These are phyloP conservation scores for Ramaria sp. DNA, from an alignment of 768 basidiomycete species.

Conservation along the genomic window DNA sequence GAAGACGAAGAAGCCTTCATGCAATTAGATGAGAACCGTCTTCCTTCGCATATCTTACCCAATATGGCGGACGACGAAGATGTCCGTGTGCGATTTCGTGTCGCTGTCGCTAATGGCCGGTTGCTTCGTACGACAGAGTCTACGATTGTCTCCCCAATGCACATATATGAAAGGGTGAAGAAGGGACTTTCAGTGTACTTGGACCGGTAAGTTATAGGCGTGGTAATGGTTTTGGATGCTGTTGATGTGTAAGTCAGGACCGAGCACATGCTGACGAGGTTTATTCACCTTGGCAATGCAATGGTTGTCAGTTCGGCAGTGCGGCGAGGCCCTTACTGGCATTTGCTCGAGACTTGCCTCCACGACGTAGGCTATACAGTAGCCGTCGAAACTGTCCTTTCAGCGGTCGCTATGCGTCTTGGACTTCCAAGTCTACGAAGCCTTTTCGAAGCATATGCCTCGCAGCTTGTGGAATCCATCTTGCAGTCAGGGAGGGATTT, in stretches of 20 bases:
- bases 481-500: slow-evolving; percentile 38
- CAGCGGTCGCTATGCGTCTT: slow-evolving; percentile 51
- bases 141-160: slow-evolving; percentile 23
- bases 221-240: background rate
- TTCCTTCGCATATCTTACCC: slow-evolving; percentile 40
- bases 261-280: slow-evolving; percentile 66
- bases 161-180: slow-evolving; percentile 39
- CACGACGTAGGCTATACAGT: slow-evolving; percentile 22
- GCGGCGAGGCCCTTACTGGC: slow-evolving; percentile 78
- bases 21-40: slow-evolving; percentile 13
- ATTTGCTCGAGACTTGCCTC: slow-evolving; percentile 64
- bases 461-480: slow-evolving; percentile 64
- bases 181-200: slow-evolving; percentile 32
- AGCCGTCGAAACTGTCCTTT: slow-evolving; percentile 41
- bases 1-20: slow-evolving; percentile 22
- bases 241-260: slow-evolving; percentile 31
- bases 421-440: slow-evolving; percentile 48
- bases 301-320: slow-evolving; percentile 69
- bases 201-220: slow-evolving; percentile 32
- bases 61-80: slow-evolving; percentile 57
- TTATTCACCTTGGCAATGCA: slow-evolving; percentile 62
- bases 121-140: slow-evolving; percentile 39
- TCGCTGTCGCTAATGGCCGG: slow-evolving; percentile 45
- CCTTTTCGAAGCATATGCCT: slow-evolving; percentile 71
- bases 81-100: slow-evolving; percentile 74